Evolutionary conservation across 192 early-diverging fungal species (phyloP).

Genomic region (Dissophora globulifera): DNA sequence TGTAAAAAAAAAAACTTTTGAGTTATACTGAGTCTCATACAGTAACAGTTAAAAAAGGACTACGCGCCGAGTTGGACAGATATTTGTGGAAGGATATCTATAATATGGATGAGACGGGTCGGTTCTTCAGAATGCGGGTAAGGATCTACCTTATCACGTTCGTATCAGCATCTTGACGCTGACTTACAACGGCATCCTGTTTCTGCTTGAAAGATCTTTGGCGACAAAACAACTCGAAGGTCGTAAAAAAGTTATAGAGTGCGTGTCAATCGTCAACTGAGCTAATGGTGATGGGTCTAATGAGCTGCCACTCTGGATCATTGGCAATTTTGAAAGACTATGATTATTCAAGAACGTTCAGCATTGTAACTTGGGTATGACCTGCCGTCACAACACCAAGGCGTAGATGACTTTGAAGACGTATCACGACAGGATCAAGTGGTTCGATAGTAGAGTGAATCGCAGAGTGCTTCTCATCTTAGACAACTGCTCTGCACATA

Average conservation of each 20-base stretch:
- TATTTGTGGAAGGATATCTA: conserved; percentile 8
- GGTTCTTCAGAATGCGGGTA: conserved; percentile 2
- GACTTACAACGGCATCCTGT: neutral
- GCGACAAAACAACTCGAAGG: neutral
- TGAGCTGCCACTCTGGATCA: neutral
- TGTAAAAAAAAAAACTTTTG: too few relatives aligned
- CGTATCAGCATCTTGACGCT: neutral
- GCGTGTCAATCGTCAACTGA: neutral
- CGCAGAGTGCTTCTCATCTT: too few relatives aligned
- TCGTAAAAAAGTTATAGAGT: neutral
- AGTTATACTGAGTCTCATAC: too few relatives aligned
- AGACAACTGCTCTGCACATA: too few relatives aligned
- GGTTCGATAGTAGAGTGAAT: too few relatives aligned
- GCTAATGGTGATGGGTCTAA: conserved; percentile 9
- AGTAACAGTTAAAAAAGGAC: too few relatives aligned
- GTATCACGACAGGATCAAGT: too few relatives aligned
- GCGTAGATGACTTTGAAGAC: too few relatives aligned
- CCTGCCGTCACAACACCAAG: too few relatives aligned
- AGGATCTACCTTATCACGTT: neutral
- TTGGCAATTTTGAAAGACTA: too few relatives aligned
- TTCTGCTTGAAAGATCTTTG: neutral
- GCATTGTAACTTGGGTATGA: too few relatives aligned
- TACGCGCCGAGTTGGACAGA: neutral
- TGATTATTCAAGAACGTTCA: too few relatives aligned
- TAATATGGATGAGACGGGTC: conserved; percentile 13